These are phyloP conservation scores for Musa schizocarpa DNA, from an alignment of 176 grass and related monocot genomes.

Conservation along the genomic window DNA sequence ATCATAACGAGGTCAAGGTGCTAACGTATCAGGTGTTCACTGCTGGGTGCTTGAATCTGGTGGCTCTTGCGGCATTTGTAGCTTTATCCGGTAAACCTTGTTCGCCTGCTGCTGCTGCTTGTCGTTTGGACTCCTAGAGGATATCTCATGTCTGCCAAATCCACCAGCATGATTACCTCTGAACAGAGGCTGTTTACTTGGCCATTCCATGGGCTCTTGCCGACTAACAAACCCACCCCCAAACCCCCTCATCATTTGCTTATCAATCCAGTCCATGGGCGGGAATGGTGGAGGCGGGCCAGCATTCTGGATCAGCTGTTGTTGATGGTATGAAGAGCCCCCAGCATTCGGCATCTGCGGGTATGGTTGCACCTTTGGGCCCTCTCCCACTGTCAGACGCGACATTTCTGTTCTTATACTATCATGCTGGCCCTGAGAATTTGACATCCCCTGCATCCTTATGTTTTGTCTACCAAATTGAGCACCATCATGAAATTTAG, in stretches of 20 bases:
- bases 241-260: constrained; percentile 26
- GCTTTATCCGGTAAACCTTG: constrained; percentile 56
- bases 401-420: constrained; percentile 47
- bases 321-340: constrained; percentile 27
- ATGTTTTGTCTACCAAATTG: constrained; percentile 45
- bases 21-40: neutral
- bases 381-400: constrained; percentile 47
- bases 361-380: constrained; percentile 31
- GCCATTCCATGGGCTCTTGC: constrained; percentile 25
- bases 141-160: constrained; percentile 28
- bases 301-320: constrained; percentile 24
- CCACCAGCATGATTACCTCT: neutral
- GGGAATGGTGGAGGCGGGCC: constrained; percentile 48
- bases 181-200: constrained; percentile 6
- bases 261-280: constrained; percentile 77
- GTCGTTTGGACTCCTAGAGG: constrained; percentile 33
- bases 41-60: constrained; percentile 24
- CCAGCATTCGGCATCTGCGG: constrained; percentile 30
- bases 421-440: constrained; percentile 24
- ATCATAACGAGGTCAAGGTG: neutral
- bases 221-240: constrained; percentile 20
- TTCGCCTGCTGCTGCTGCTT: constrained; percentile 33
- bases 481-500: constrained; percentile 37
- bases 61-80: constrained; percentile 22
- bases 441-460: constrained; percentile 39